Evolutionary conservation across 2,329 filamentous ascomycete species (phyloP).

Genomic region (Chaetomiaceae sp.): DNA sequence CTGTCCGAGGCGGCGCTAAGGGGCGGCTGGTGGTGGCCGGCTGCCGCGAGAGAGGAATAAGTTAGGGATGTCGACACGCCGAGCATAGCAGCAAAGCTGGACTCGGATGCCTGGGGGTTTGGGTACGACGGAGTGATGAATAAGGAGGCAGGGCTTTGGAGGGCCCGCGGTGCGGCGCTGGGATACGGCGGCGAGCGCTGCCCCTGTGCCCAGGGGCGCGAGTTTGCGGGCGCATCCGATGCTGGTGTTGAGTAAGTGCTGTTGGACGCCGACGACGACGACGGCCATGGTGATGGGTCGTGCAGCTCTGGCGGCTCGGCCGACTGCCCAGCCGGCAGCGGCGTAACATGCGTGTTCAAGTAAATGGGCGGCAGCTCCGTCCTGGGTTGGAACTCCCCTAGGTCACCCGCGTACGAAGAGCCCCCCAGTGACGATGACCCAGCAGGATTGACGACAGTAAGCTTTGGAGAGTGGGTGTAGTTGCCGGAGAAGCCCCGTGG

Average conservation of each 20-base stretch:
- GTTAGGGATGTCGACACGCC: conserved; percentile 21
- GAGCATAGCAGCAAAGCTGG: conserved; percentile 32
- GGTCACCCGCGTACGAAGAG: conserved; percentile 21
- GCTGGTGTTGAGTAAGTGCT: conserved; percentile 42
- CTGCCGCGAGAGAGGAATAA: conserved; percentile 25
- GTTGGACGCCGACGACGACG: conserved; percentile 43
- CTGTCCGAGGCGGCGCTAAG: conserved; percentile 5
- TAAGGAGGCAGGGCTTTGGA: conserved; percentile 20
- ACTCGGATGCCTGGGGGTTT: conserved; percentile 23
- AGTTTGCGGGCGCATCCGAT: conserved; percentile 32
- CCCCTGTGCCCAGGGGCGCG: conserved; percentile 21
- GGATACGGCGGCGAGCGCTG: conserved; percentile 27
- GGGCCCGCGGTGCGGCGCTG: conserved; percentile 12
- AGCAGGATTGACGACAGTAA: conserved; percentile 24
- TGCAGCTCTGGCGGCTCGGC: conserved; percentile 28
- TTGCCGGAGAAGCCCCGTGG: conserved; percentile 4
- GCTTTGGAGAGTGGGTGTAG: conserved; percentile 15
- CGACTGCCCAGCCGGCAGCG: conserved; percentile 28
- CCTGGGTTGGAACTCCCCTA: conserved; percentile 26
- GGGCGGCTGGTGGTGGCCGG: conserved; percentile 6
- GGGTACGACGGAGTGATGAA: conserved; percentile 26
- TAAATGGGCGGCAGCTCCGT: conserved; percentile 24
- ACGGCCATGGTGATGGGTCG: conserved; percentile 37
- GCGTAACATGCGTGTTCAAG: conserved; percentile 24
- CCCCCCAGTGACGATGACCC: conserved; percentile 6